These are phyloP conservation scores for Leptographium wingfieldii DNA, from an alignment of 2,329 filamentous ascomycete species.

Conservation along the genomic window DNA sequence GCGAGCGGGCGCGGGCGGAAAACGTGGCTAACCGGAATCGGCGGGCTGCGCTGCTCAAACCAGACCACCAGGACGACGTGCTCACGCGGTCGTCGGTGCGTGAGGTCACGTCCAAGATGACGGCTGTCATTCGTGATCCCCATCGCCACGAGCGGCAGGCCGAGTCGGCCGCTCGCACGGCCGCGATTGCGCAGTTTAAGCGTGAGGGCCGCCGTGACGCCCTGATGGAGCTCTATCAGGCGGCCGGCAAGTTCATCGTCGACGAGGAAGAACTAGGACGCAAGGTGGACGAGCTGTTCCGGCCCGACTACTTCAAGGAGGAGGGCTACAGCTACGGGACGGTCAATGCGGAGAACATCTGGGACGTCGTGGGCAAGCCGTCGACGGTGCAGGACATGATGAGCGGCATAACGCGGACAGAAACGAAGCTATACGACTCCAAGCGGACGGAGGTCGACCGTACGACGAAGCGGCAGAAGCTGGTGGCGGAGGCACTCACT, in stretches of 20 bases:
- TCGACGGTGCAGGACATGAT: constrained; percentile 33
- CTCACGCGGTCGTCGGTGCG: constrained; percentile 59
- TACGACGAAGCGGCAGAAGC: constrained; percentile 38
- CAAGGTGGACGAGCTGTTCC: constrained; percentile 66
- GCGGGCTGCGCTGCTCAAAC: constrained; percentile 40
- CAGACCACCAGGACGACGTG: constrained; percentile 56
- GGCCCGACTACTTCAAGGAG: constrained; percentile 41
- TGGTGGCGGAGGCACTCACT: constrained; percentile 45
- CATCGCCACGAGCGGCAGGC: constrained; percentile 43
- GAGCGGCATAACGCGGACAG: constrained; percentile 20
- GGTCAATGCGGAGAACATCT: constrained; percentile 31
- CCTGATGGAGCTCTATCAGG: constrained; percentile 80
- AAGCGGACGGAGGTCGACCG: constrained; percentile 27
- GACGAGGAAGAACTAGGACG: constrained; percentile 63
- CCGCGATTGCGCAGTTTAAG: constrained; percentile 34
- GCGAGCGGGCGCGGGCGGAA: constrained; percentile 14
- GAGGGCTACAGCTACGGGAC: constrained; percentile 22
- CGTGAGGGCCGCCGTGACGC: constrained; percentile 52
- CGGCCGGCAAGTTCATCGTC: constrained; percentile 77
- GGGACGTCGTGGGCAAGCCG: constrained; percentile 36
- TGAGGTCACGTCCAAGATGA: constrained; percentile 34
- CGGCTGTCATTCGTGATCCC: constrained; percentile 47
- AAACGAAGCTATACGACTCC: constrained; percentile 22
- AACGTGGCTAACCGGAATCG: constrained; percentile 34
- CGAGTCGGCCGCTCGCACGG: constrained; percentile 26